Evolutionary conservation across 2,329 filamentous ascomycete species (phyloP), one percentile per base, ranked within the genome.

Genomic region (Aspergillus candidus): DNA sequence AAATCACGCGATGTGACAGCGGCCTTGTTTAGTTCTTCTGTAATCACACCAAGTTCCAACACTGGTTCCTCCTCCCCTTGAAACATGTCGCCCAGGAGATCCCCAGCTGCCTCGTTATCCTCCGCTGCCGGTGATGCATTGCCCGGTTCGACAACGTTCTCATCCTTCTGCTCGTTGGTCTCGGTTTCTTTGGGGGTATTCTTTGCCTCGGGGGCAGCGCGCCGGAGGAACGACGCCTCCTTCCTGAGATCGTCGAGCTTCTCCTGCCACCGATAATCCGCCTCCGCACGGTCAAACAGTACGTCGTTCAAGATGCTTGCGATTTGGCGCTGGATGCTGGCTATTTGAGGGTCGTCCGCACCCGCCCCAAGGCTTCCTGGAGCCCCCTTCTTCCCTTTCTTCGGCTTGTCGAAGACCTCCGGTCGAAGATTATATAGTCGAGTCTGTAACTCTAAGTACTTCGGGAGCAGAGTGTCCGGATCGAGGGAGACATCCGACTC

Each of bases 291-390:
- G 59, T 91, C 86, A 56, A 90, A 89, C 3, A 91, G 69, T 12
- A 88, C 73, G 59, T 91, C 86, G 18, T 80, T 84, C 57, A 93
- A 84, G 34, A 96, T 87, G 48, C 78, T 79, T 32, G 81, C 76
- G 32, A 96, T 70, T 60, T 90, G 94, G 12, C 82, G 80, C 33
- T 84, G 75, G 2, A 94, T 67, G 54, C 82, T 87, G 8, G 77
- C 76, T 35, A 82, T 71, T 48, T 79, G 76, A 15, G 77, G 63
- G 38, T 63, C 47, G 30, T 52, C 47, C 35, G 50, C 51, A 42
- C 50, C 32, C 22, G 44, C 41, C 31, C 49, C 44, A 46, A 35
- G 43, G 44, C 36, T 51, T 40, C 55, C 49, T 46, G 52, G 60
- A 57, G 62, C 49, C 31, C 50, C 52, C 58, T 70, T 70, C 52